A percentile compares a stretch with the other conserved stretches of the same genome.
Conservation (phyloP, 257 asterid genomes). For the Primulina tabacum region DNA sequence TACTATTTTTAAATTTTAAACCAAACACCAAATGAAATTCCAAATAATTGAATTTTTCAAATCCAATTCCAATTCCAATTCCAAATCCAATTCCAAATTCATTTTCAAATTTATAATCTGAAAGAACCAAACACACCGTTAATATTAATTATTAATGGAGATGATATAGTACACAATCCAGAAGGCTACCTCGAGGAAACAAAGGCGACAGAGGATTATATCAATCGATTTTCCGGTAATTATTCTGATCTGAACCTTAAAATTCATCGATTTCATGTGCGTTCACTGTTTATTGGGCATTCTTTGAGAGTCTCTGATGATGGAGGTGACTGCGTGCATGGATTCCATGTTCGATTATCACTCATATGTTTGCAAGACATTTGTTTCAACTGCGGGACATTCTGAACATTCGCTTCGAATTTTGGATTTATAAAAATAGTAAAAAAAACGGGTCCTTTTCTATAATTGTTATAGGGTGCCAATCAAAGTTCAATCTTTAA, state of each 20-base stretch:
- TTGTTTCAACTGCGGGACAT: slow-evolving; percentile 7
- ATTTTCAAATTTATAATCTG: too few relatives aligned
- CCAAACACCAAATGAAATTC: too few relatives aligned
- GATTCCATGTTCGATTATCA: neutral
- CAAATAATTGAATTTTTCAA: too few relatives aligned
- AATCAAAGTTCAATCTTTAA: too few relatives aligned
- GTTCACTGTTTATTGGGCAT: neutral
- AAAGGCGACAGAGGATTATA: neutral
- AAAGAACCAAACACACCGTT: too few relatives aligned
- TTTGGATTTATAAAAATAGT: slow-evolving; percentile 15
- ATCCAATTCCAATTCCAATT: too few relatives aligned
- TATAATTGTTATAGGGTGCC: too few relatives aligned
- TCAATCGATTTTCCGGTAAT: slow-evolving; percentile 30
- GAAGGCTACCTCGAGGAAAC: slow-evolving; percentile 4
- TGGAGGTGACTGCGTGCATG: neutral
- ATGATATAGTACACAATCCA: too few relatives aligned
- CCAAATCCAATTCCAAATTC: too few relatives aligned
- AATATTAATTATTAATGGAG: too few relatives aligned
- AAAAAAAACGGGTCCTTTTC: neutral
- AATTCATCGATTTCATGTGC: neutral
- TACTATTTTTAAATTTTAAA: too few relatives aligned
- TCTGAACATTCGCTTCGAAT: neutral
- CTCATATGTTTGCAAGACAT: slow-evolving; percentile 11
- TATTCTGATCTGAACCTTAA: neutral
- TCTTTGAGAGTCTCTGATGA: neutral